Evolutionary conservation across 1,139 yeast genomes (phyloP).

Genomic region (Blastobotrys apis): DNA sequence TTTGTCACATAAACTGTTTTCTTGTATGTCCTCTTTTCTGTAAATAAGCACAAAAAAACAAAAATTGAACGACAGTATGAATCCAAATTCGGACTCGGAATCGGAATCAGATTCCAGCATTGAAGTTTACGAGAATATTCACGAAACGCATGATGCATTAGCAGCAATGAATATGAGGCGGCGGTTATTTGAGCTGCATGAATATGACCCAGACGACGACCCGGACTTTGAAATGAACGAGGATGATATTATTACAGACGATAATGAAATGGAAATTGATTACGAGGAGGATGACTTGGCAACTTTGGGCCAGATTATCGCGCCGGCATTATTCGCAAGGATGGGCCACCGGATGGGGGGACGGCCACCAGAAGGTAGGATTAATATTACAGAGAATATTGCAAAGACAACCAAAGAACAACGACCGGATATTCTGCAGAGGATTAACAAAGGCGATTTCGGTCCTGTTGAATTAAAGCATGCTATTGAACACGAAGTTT

Average conservation of each 20-base stretch:
- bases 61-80: neutral
- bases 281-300: neutral
- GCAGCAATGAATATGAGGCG: conserved; percentile 1
- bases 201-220: conserved; percentile 1
- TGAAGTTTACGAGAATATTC: neutral
- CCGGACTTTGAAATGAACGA: conserved; percentile 2
- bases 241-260: neutral
- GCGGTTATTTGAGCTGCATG: conserved; percentile 1
- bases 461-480: conserved; percentile 1
- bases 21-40: too few species aligned
- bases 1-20: too few species aligned
- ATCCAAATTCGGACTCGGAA: neutral
- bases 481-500: too few species aligned
- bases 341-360: too few species aligned
- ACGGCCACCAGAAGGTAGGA: neutral
- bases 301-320: too few species aligned
- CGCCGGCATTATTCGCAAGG: too few species aligned
- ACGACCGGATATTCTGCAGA: neutral
- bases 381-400: neutral
- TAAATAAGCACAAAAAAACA: too few species aligned
- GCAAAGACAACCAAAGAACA: neutral
- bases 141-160: neutral
- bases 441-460: conserved; percentile 4
- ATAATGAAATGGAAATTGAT: neutral
- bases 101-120: neutral